phyloP scores from a whole-genome alignment of 1,139 yeast species.

The Arxiozyma telluris region DNA sequence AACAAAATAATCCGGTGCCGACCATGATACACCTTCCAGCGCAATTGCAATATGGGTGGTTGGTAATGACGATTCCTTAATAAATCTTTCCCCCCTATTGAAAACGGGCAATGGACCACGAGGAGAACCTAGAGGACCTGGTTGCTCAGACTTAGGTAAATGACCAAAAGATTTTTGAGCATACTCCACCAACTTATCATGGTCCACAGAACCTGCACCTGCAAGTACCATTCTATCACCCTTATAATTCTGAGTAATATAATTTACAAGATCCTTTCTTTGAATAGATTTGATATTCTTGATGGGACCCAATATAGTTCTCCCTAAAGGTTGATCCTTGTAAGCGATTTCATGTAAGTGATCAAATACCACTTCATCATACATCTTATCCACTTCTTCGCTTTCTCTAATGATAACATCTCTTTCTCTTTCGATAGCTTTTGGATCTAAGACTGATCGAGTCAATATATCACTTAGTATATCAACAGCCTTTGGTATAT shows the following conservation, averaged over 20 bases:
- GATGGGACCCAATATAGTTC: conserved; percentile 95
- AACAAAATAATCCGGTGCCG: conserved; percentile 88
- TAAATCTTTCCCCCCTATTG: conserved; percentile 76
- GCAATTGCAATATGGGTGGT: conserved; percentile 89
- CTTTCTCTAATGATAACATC: conserved; percentile 93
- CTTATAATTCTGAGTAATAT: conserved; percentile 78
- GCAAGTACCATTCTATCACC: conserved; percentile 97
- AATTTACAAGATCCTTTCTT: conserved; percentile 64
- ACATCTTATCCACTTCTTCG: conserved; percentile 97
- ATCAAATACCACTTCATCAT: conserved; percentile 96
- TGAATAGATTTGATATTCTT: conserved; percentile 76
- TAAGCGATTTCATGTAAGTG: conserved; percentile 90
- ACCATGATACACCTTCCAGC: conserved; percentile 98
- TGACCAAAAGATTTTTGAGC: conserved; percentile 74
- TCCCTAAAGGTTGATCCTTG: conserved; percentile 85
- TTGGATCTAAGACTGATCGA: conserved; percentile 67
- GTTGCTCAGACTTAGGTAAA: conserved; percentile 48
- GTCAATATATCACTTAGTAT: conserved; percentile 85
- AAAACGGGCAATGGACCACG: conserved; percentile 72
- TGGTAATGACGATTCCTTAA: conserved; percentile 76
- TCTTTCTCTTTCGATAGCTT: conserved; percentile 89
- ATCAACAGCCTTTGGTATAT: conserved; percentile 79
- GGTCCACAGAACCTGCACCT: conserved; percentile 91
- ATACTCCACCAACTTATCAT: conserved; percentile 65
- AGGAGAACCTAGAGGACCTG: conserved; percentile 64